These are phyloP conservation scores for Aspergillus ruber DNA, from an alignment of 2,329 filamentous ascomycete genomes.

Conservation along the genomic window DNA sequence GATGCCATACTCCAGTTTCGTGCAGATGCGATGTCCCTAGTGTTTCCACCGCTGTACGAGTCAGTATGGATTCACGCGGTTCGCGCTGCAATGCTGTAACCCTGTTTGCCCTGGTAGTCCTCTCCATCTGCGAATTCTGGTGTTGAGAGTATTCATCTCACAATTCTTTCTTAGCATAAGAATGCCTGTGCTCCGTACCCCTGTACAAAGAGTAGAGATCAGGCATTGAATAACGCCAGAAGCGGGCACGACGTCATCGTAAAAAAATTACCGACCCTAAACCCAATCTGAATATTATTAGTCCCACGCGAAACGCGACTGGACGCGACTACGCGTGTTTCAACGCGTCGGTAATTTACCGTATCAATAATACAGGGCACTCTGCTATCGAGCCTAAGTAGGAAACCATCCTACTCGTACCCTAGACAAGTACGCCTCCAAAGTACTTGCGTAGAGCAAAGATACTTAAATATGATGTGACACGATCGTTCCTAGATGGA, in stretches of 20 bases:
- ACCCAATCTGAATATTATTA: background rate
- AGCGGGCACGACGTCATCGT: background rate
- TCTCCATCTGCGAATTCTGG: too few relatives aligned
- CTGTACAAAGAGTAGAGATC: background rate
- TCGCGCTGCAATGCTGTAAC: background rate
- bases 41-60: too few relatives aligned
- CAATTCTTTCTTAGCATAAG: background rate
- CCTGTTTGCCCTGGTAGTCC: too few relatives aligned
- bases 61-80: background rate
- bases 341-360: background rate
- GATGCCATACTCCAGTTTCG: conserved; percentile 12
- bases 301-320: background rate
- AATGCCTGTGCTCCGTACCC: background rate
- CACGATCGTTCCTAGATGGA: too few relatives aligned
- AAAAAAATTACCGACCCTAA: background rate
- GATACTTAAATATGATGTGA: too few relatives aligned
- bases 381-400: too few relatives aligned
- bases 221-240: background rate
- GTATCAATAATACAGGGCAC: background rate
- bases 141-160: background rate
- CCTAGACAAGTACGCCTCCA: too few relatives aligned
- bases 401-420: too few relatives aligned
- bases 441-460: too few relatives aligned
- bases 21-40: conserved; percentile 11
- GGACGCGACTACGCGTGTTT: background rate